Percentiles rank a stretch among this genome's conserved stretches.
Evolutionary conservation across 768 basidiomycete species (phyloP).

Genomic region (Vararia minispora): DNA sequence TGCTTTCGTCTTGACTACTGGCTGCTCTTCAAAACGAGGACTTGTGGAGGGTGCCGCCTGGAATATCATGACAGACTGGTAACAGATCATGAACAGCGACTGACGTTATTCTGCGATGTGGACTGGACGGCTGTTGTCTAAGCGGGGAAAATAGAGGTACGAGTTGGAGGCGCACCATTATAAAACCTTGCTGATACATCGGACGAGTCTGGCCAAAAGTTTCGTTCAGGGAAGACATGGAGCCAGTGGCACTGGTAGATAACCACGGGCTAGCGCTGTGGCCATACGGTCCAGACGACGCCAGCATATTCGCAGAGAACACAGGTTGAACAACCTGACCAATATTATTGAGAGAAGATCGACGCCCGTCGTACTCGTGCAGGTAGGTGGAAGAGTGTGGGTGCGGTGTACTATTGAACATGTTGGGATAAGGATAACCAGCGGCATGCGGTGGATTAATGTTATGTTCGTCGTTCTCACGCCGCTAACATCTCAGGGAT

Average conservation of each 20-base stretch:
- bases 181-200: constrained; percentile 73
- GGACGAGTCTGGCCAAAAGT: constrained; percentile 60
- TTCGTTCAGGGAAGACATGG: constrained; percentile 47
- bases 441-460: no score
- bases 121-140: constrained; percentile 30
- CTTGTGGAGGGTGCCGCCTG: constrained; percentile 36
- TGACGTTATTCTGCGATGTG: constrained; percentile 49
- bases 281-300: constrained; percentile 26
- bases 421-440: no score
- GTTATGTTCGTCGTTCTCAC: no score
- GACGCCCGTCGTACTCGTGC: no score
- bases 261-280: constrained; percentile 45
- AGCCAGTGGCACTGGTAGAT: constrained; percentile 29
- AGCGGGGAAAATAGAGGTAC: background rate
- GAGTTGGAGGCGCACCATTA: constrained; percentile 43
- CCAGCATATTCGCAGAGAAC: no score
- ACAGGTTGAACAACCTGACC: background rate
- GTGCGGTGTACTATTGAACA: no score
- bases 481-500: no score
- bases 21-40: constrained; percentile 62
- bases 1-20: constrained; percentile 69
- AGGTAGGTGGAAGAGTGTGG: no score
- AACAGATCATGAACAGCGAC: background rate
- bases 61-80: background rate
- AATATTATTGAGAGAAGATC: no score